Evolutionary conservation across 805 yeast species (phyloP), one percentile per base, ranked within the genome.

Genomic region (Scheffersomyces spartinae): DNA sequence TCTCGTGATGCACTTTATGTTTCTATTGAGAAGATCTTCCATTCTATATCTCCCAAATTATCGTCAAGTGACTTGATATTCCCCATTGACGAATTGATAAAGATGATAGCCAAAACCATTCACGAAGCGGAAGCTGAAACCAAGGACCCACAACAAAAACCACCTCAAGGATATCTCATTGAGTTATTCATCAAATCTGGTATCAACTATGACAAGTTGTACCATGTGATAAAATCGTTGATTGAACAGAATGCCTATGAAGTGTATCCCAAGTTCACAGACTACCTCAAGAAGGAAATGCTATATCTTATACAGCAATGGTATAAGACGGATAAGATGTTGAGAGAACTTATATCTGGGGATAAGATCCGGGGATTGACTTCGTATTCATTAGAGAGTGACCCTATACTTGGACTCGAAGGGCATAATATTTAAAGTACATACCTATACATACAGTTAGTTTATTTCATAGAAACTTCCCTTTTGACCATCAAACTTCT

Each of bases 1-100:
- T 26, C 34, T 1, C 47, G 42, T 20, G 60, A 52, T 21, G 61
- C 68, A 6, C 53, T 65, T 26, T 55, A 57, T 33, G 40, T 55
- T 13, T 45, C 42, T 7, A 30, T 67, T 14, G 38, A 52, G 21
- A 60, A 55, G 27, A 49, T 55, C 16, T 61, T 69, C 35, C 42
- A 58, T 6, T 45, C 52, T 10, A 51, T 78, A 26, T 95, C 94
- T 1, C 60, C 69, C 31, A 71, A 69, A 43, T 59, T 84, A 25
- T 61, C 70, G 27, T 67, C 68, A 13, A 72, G 81, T 21, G 94
- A 84, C 39, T 64, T 71, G 41, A 79, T 85, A 3, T 84, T 86
- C 58, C 94, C 95, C 11, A 63, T 81, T 5, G 71, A 71, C 35
- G 75, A 72, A 29, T 58, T 86, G 24, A 59, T 83, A 37, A 77